Percentiles rank a stretch among this genome's conserved stretches.
Conservation (phyloP, 129 eudicot species). For the Logfia minima region DNA sequence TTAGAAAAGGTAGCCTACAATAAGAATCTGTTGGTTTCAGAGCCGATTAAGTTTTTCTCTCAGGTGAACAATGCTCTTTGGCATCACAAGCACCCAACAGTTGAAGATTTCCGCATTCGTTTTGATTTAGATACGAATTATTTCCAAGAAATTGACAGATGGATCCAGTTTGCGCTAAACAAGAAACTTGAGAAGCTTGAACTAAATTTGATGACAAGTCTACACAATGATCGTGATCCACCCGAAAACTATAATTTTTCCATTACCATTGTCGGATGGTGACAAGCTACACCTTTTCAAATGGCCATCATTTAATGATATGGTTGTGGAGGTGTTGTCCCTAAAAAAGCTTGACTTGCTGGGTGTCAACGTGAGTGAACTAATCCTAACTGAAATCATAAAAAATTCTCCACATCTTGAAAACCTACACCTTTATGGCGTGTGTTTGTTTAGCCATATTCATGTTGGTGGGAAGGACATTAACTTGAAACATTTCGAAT, state of each 20-base stretch:
- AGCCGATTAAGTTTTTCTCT: conserved; percentile 27
- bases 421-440: background rate
- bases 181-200: conserved; percentile 2
- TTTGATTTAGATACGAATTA: background rate
- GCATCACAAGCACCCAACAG: conserved; percentile 14
- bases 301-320: background rate
- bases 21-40: background rate
- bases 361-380: conserved; percentile 31
- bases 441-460: background rate
- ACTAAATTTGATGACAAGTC: background rate
- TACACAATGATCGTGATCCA: background rate
- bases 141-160: background rate
- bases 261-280: background rate
- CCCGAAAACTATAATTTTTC: background rate
- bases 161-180: background rate
- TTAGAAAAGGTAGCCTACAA: background rate
- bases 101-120: conserved; percentile 1
- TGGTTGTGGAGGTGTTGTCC: background rate
- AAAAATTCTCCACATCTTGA: background rate
- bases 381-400: background rate
- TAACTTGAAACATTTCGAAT: background rate
- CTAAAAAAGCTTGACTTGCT: conserved; percentile 37
- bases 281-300: background rate
- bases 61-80: conserved; percentile 39
- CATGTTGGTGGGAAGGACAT: background rate